Base-by-base conservation (phyloP, 176 grass and related monocot species). In the Oryza meyeriana region DNA sequence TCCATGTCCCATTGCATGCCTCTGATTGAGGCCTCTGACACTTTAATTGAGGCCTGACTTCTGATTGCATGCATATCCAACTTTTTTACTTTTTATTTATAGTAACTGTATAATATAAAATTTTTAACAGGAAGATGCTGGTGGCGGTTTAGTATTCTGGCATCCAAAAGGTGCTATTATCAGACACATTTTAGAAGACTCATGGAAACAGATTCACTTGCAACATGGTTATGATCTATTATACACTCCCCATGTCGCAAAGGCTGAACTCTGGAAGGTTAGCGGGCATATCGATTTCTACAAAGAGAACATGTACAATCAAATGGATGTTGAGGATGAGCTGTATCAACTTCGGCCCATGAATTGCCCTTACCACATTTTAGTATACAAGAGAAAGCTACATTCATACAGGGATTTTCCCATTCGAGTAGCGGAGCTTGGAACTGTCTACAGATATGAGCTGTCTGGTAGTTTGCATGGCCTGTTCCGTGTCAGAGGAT, bases 221-320 rank as follows among this genome's bases (percentile, higher is more conserved):
- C 90, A 93, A 69, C 82, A 72, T 77, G 96, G 79, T 77, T 99
- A 99, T 79, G 84, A 95, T 76, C 83, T 99, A 30, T 74, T 99
- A 25, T 99, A 99, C 76, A 99, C 96, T 25, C 96, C 96, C 24
- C 93, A 95, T 80, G 96, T 95, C 72, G 96, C 96, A 3, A 99
- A 98, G 73, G 92, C 85, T 35, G 90, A 93, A 69, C 90, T 98
- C 36, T 98, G 96, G 96, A 98, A 91, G 72, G 90, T 90, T 55
- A 98, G 96, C 28, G 96, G 96, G 22, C 96, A 99, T 50, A 81
- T 95, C 57, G 96, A 99, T 59, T 99, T 99, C 73, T 99, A 99
- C 73, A 84, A 73, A 85, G 96, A 95, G 79, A 99, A 88, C 74
- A 99, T 95, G 96, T 95, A 99, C 69, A 77, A 99, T 45, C 96